Evolutionary conservation across 1,284 basidiomycete genomes (phyloP).

Genomic region (Trametes hirsuta): DNA sequence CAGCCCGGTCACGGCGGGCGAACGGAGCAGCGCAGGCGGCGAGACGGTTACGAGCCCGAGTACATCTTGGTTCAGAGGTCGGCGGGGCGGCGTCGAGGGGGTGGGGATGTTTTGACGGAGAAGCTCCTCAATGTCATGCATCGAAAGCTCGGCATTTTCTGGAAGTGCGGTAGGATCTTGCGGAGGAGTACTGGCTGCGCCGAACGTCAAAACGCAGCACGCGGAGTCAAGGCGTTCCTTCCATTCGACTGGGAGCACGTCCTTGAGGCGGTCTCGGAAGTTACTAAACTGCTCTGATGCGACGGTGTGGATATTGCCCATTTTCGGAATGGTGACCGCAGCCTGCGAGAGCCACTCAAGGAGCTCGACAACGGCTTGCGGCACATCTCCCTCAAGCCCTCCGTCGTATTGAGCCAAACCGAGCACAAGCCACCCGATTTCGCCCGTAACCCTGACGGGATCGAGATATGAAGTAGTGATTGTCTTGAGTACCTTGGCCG

Average conservation of each 20-base stretch:
- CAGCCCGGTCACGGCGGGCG: slow-evolving; percentile 73
- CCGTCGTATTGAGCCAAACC: slow-evolving; percentile 31
- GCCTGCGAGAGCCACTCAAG: slow-evolving; percentile 48
- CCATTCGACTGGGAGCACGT: slow-evolving; percentile 24
- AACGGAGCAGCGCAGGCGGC: slow-evolving; percentile 71
- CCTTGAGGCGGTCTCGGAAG: slow-evolving; percentile 29
- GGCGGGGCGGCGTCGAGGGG: slow-evolving; percentile 54
- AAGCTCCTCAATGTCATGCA: slow-evolving; percentile 35
- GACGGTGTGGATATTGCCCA: slow-evolving; percentile 45
- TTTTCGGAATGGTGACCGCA: slow-evolving; percentile 39
- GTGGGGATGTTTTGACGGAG: slow-evolving; percentile 27
- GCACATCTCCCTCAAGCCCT: slow-evolving; percentile 23
- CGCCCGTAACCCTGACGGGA: slow-evolving; percentile 37
- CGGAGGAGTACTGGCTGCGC: slow-evolving; percentile 10
- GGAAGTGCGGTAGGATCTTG: slow-evolving; percentile 24
- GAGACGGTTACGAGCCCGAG: slow-evolving; percentile 58
- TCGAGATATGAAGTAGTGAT: slow-evolving; percentile 35
- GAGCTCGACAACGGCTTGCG: slow-evolving; percentile 44
- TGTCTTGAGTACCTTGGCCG: slow-evolving; percentile 35
- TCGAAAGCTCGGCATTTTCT: slow-evolving; percentile 28
- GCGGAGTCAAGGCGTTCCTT: slow-evolving; percentile 28
- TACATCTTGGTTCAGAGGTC: slow-evolving; percentile 53
- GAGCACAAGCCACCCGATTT: slow-evolving; percentile 41
- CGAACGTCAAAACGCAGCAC: slow-evolving; percentile 21
- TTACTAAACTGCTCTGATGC: slow-evolving; percentile 35